A percentile compares a stretch with the other conserved stretches of the same genome.
These are phyloP conservation scores for Clavariopsis aquatica DNA, from an alignment of 495 filamentous ascomycete species.

Conservation along the genomic window DNA sequence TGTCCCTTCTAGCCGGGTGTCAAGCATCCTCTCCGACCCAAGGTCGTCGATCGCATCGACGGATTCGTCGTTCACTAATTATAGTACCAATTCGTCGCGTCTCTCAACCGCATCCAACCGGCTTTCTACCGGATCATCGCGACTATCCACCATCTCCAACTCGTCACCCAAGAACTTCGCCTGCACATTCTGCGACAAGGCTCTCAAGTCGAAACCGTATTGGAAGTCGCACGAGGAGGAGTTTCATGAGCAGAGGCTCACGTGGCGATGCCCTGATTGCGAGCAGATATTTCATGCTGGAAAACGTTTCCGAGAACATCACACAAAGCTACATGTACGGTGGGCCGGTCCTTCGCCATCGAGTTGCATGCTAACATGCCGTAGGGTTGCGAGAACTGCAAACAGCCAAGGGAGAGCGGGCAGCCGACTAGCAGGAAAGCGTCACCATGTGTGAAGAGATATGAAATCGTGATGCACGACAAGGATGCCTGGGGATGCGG, in stretches of 20 bases:
- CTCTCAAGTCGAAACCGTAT: constrained; percentile 38
- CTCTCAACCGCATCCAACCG: constrained; percentile 35
- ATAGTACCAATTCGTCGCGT: constrained; percentile 28
- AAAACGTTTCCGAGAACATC: constrained; percentile 39
- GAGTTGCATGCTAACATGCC: constrained; percentile 4
- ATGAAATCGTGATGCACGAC: constrained; percentile 35
- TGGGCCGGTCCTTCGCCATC: background rate
- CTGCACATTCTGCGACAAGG: constrained; percentile 39
- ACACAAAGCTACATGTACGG: constrained; percentile 34
- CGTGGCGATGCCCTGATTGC: constrained; percentile 40
- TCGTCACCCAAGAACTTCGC: constrained; percentile 36
- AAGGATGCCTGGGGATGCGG: constrained; percentile 42
- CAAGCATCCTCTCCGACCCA: constrained; percentile 37
- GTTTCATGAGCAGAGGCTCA: constrained; percentile 37
- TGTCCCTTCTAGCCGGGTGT: constrained; percentile 35
- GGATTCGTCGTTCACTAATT: constrained; percentile 28
- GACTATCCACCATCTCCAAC: constrained; percentile 34
- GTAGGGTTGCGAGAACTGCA: constrained; percentile 36
- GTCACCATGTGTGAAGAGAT: constrained; percentile 37
- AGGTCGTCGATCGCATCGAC: constrained; percentile 34
- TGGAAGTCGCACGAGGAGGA: constrained; percentile 42
- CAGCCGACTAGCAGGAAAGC: constrained; percentile 34
- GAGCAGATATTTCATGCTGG: constrained; percentile 37
- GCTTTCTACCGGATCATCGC: constrained; percentile 32
- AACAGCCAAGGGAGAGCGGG: constrained; percentile 34